Conservation (phyloP, 2,329 filamentous ascomycete genomes). For the Colletotrichum musae region DNA sequence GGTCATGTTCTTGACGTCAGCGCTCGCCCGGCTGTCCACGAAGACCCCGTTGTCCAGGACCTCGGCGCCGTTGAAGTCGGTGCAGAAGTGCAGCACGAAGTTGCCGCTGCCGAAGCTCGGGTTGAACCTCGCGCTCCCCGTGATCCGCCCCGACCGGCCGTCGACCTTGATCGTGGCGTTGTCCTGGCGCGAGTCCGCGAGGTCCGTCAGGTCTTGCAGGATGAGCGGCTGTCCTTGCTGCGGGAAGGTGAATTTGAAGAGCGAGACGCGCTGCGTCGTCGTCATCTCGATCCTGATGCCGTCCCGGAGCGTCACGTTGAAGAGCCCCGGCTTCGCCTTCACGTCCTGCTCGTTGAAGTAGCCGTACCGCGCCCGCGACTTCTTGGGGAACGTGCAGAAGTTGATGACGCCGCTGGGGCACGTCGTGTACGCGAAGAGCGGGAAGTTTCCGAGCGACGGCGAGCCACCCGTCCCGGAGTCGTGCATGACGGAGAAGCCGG, state of each 20-base stretch:
- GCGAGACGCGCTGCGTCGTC: slow-evolving; percentile 72
- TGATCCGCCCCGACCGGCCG: slow-evolving; percentile 70
- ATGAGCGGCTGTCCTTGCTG: slow-evolving; percentile 67
- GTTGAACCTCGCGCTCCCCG: slow-evolving; percentile 72
- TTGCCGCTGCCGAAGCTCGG: slow-evolving; percentile 76
- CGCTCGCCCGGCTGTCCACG: slow-evolving; percentile 68
- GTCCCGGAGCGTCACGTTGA: slow-evolving; percentile 71
- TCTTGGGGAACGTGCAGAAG: slow-evolving; percentile 72
- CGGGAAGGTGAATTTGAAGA: slow-evolving; percentile 78
- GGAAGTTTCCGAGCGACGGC: slow-evolving; percentile 80
- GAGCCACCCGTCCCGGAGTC: slow-evolving; percentile 70
- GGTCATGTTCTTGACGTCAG: slow-evolving; percentile 61
- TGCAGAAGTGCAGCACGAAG: slow-evolving; percentile 76
- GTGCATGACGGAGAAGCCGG: slow-evolving; percentile 71
- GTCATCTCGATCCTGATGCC: slow-evolving; percentile 78
- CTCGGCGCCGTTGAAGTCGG: slow-evolving; percentile 73
- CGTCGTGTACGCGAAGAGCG: slow-evolving; percentile 76
- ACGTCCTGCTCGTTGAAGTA: slow-evolving; percentile 66
- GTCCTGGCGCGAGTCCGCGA: slow-evolving; percentile 71
- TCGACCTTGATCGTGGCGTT: slow-evolving; percentile 72
- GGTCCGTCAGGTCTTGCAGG: slow-evolving; percentile 75
- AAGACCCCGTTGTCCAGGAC: slow-evolving; percentile 75
- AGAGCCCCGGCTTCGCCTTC: slow-evolving; percentile 74
- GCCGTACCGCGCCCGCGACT: slow-evolving; percentile 55
- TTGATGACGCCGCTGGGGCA: slow-evolving; percentile 75